Evolutionary conservation across 768 basidiomycete genomes (phyloP).

Genomic region (Podaxis pistillaris): DNA sequence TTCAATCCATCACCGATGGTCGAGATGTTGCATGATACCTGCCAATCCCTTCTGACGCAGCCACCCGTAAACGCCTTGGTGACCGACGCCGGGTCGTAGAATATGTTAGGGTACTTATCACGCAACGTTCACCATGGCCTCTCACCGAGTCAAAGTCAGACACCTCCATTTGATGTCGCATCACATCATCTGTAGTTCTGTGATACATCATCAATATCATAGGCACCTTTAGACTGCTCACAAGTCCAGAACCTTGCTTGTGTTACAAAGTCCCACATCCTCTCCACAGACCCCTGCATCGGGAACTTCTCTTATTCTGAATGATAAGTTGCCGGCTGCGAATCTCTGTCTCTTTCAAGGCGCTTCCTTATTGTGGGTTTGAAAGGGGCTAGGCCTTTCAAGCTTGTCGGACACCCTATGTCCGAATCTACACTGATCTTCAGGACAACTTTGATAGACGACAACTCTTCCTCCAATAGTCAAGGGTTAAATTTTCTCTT

Average conservation of each 20-base stretch:
- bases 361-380: not conserved
- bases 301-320: not conserved
- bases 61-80: not conserved
- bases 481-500: not conserved
- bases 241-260: not conserved
- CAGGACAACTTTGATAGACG: slow-evolving; percentile 1
- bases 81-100: no score
- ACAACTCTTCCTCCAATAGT: not conserved
- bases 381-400: not conserved
- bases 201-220: not conserved
- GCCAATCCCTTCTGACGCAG: not conserved
- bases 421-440: slow-evolving; percentile 1
- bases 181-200: not conserved
- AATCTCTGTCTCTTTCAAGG: not conserved
- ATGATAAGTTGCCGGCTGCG: not conserved
- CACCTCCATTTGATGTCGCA: not conserved
- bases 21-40: not conserved
- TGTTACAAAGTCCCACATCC: not conserved
- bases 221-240: not conserved
- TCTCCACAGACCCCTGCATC: not conserved
- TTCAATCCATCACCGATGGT: not conserved
- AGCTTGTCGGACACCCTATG: not conserved
- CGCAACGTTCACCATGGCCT: no score
- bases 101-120: no score
- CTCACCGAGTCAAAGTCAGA: not conserved